Base-by-base conservation (phyloP, 345 rosid species). In the Rhizophora mangle region DNA sequence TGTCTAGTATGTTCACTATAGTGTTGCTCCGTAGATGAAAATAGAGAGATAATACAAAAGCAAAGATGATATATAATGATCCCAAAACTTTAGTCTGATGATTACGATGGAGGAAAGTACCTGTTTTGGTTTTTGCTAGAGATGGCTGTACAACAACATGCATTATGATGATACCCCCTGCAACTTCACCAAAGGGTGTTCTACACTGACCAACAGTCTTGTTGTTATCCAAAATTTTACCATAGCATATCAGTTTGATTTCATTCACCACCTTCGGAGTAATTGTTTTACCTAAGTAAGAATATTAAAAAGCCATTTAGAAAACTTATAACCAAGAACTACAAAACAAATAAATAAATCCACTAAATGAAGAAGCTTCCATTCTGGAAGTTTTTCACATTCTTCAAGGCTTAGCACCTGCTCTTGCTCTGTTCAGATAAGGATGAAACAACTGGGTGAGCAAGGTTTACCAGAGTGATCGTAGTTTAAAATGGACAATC, bases 141-240 rank as follows among this genome's bases (percentile, higher is more conserved):
- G 92, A 86, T 29, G 91, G 93, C 85, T 88, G 96, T 76, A 90
- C 94, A 85, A 90, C 96, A 78, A 90, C 96, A 73, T 88, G 96
- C 96, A 90, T 90, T 62, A 90, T 83, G 74, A 80, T 83, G 15
- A 76, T 60, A 31, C 85, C 90, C 22, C 90, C 93, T 0, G 86
- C 76, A 71, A 77, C 80, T 21, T 93, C 98, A 51, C 90, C 87
- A 56, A 80, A 86, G 15, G 96, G 96, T 52, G 73, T 78, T 80
- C 83, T 90, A 80, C 96, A 93, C 83, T 93, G 96, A 21, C 86
- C 96, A 72, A 90, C 92, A 43, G 92, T 87, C 81, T 83, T 90
- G 82, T 60, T 84, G 57, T 88, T 93, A 69, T 93, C 98, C 89
- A 93, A 81, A 60, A 90, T 85, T 81, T 93, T 90, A 32, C 96